Evolutionary conservation across 179 eudicot species (phyloP).

Genomic region (Vitellaria paradoxa): DNA sequence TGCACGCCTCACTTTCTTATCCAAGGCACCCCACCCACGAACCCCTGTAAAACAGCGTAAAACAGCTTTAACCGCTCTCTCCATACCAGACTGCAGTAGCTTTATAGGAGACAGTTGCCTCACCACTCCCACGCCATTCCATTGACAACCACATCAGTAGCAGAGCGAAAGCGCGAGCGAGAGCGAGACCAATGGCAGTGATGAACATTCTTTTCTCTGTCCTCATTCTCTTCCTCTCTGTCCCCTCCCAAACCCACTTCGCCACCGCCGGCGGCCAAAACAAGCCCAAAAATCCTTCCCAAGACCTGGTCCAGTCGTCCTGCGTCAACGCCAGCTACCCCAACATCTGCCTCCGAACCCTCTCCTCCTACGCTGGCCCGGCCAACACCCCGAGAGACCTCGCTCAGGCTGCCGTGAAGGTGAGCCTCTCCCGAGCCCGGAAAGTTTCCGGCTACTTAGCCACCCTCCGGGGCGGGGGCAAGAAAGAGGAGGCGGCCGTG

Average conservation of each 20-base stretch:
- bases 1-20: no score
- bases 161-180: no score
- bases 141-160: no score
- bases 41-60: no score
- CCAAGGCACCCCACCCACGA: no score
- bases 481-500: slow-evolving; percentile 20
- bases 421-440: slow-evolving; percentile 42
- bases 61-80: no score
- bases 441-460: slow-evolving; percentile 21
- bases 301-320: slow-evolving; percentile 36
- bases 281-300: background rate
- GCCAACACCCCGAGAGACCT: slow-evolving; percentile 44
- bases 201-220: background rate
- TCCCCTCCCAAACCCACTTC: slow-evolving; percentile 8
- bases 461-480: slow-evolving; percentile 1
- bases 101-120: no score
- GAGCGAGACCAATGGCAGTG: no score
- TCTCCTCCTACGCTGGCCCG: slow-evolving; percentile 44
- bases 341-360: slow-evolving; percentile 46
- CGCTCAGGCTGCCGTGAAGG: slow-evolving; percentile 46
- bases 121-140: no score
- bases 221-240: slow-evolving; percentile 15
- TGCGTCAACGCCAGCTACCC: slow-evolving; percentile 62
- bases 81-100: no score
- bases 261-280: slow-evolving; percentile 4